A percentile compares a stretch with the other conserved stretches of the same genome.
These are phyloP conservation scores for Trichomonas vaginalis DNA, from an alignment of 208 protist genomes.

Conservation along the genomic window DNA sequence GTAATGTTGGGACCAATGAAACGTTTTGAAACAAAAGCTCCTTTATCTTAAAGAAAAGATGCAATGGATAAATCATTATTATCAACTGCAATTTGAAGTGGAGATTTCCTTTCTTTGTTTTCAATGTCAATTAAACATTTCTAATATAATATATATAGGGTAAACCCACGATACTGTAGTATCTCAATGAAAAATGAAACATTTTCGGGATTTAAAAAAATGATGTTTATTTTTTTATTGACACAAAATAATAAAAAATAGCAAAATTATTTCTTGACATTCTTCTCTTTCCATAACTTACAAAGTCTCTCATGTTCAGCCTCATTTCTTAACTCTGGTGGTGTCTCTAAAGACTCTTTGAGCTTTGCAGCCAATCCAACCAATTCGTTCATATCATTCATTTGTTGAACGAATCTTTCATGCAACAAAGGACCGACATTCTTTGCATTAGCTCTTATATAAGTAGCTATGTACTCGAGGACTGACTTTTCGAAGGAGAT, in stretches of 20 bases:
- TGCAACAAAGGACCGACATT: neutral
- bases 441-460: neutral
- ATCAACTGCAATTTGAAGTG: neutral
- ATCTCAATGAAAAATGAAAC: too few relatives aligned
- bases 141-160: too few relatives aligned
- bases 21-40: neutral
- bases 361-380: neutral
- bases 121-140: neutral
- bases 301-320: neutral
- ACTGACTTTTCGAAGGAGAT: neutral
- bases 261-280: too few relatives aligned
- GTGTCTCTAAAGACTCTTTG: neutral
- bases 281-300: slow-evolving; percentile 9
- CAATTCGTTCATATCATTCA: neutral
- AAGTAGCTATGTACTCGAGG: neutral
- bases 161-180: too few relatives aligned
- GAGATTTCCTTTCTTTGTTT: neutral
- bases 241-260: too few relatives aligned
- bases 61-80: neutral
- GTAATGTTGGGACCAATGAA: neutral
- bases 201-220: too few relatives aligned
- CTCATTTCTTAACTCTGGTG: neutral
- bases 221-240: too few relatives aligned
- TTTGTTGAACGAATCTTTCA: neutral
- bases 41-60: neutral